Percentiles rank a stretch among this genome's conserved stretches.
These are phyloP conservation scores for Candida namnaoensis DNA, from an alignment of 805 yeast species.

Conservation along the genomic window DNA sequence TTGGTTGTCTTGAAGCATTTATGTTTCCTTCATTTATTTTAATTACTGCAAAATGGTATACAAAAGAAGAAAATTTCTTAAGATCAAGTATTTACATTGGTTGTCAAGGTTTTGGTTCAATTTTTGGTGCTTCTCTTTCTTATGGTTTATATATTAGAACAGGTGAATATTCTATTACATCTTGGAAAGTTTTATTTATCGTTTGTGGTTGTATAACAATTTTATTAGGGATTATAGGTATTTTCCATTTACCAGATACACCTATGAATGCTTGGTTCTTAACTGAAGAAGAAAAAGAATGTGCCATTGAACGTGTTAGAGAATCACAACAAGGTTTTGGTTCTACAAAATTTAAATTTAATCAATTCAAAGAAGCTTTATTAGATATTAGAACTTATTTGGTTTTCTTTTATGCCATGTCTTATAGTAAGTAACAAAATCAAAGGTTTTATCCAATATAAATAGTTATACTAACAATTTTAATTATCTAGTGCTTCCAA, in stretches of 20 bases:
- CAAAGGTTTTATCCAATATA: too few relatives aligned
- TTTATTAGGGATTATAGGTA: constrained; percentile 36
- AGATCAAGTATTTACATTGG: constrained; percentile 36
- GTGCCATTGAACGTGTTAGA: constrained; percentile 45
- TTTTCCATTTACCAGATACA: constrained; percentile 44
- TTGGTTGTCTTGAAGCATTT: not conserved
- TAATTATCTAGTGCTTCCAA: too few relatives aligned
- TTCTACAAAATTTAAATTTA: constrained; percentile 41
- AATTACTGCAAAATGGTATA: constrained; percentile 52
- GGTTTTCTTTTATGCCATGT: constrained; percentile 28
- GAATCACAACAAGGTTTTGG: constrained; percentile 52
- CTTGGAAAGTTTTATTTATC: constrained; percentile 57
- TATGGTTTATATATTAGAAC: constrained; percentile 37
- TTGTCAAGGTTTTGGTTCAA: constrained; percentile 35
- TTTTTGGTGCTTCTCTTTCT: constrained; percentile 44
- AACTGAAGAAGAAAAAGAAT: constrained; percentile 33
- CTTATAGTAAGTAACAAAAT: too few relatives aligned
- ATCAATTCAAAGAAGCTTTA: constrained; percentile 44
- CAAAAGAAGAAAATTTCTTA: constrained; percentile 32
- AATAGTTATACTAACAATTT: too few relatives aligned
- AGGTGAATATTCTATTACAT: constrained; percentile 28
- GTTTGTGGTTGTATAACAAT: constrained; percentile 53
- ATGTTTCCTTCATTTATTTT: constrained; percentile 15
- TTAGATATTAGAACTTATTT: constrained; percentile 42
- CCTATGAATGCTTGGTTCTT: constrained; percentile 43